These are phyloP conservation scores for Vitis cinerea DNA, from an alignment of 164 flowering plant genomes.

Conservation along the genomic window DNA sequence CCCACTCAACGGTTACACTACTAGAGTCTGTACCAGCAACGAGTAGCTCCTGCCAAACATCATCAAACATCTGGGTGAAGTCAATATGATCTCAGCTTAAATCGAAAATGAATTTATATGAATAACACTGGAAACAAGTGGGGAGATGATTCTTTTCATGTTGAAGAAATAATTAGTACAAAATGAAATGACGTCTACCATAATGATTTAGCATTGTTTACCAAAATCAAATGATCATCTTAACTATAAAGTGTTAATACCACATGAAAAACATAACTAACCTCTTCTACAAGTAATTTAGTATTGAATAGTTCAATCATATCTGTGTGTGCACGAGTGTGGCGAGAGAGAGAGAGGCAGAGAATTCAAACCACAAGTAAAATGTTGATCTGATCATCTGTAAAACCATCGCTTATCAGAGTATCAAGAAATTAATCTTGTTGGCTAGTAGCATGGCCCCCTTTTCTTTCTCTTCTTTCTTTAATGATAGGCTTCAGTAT, in stretches of 20 bases:
- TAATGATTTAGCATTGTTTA: too few relatives aligned
- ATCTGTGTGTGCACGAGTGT: too few relatives aligned
- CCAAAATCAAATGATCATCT: too few relatives aligned
- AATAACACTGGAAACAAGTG: neutral
- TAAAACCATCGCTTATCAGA: constrained; percentile 4
- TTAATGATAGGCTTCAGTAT: constrained; percentile 10
- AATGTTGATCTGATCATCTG: constrained; percentile 21
- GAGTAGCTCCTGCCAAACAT: constrained; percentile 20
- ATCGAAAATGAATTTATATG: neutral
- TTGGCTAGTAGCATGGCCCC: neutral
- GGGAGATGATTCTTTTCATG: constrained; percentile 1
- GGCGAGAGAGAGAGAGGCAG: too few relatives aligned
- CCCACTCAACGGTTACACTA: constrained; percentile 29
- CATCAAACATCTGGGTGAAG: neutral
- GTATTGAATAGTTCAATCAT: neutral
- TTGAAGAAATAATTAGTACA: neutral
- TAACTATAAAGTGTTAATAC: too few relatives aligned
- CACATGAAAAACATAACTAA: too few relatives aligned
- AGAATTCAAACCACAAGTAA: constrained; percentile 17
- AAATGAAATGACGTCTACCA: neutral
- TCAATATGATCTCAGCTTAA: neutral
- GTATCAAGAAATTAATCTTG: constrained; percentile 2
- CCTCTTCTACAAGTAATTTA: too few relatives aligned
- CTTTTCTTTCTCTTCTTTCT: constrained; percentile 12
- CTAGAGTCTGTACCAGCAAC: constrained; percentile 27